These are phyloP conservation scores for Anacardium occidentale DNA, from an alignment of 345 rosid species.

Conservation along the genomic window DNA sequence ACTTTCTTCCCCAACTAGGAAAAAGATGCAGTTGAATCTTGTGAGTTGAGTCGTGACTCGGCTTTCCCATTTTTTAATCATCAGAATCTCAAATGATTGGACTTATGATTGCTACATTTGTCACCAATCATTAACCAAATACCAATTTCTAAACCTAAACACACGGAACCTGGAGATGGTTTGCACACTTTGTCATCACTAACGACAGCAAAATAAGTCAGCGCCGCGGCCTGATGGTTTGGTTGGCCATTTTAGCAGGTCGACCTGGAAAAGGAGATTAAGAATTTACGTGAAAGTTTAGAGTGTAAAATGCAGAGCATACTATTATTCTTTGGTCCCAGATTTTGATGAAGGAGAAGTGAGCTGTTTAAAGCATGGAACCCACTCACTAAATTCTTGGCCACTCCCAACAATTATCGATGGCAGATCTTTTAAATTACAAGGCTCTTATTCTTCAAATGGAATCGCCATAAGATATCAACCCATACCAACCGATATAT, in stretches of 20 bases:
- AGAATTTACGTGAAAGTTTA: constrained; percentile 1
- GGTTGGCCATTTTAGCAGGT: background rate
- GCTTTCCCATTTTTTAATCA: background rate
- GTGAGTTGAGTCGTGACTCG: background rate
- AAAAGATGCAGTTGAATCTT: constrained; percentile 1
- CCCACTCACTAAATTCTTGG: constrained; percentile 10
- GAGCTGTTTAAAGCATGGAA: constrained; percentile 12
- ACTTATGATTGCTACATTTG: constrained; percentile 10
- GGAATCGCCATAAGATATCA: background rate
- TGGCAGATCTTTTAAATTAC: background rate
- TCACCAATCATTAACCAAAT: constrained; percentile 1
- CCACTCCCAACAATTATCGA: background rate
- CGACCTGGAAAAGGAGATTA: background rate
- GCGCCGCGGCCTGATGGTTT: too few relatives aligned
- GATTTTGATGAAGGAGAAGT: background rate
- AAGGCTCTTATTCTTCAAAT: background rate
- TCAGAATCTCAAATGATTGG: constrained; percentile 27
- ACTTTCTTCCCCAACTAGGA: background rate
- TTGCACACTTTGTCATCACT: background rate
- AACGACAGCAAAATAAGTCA: too few relatives aligned
- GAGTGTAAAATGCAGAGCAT: background rate
- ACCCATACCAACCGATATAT: constrained; percentile 15
- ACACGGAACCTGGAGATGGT: background rate
- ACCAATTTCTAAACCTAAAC: background rate
- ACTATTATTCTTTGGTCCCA: background rate